Percentiles rank a stretch among this genome's conserved stretches.
Conservation (phyloP, 2,329 filamentous ascomycete genomes). For the Aspergillus proliferans region DNA sequence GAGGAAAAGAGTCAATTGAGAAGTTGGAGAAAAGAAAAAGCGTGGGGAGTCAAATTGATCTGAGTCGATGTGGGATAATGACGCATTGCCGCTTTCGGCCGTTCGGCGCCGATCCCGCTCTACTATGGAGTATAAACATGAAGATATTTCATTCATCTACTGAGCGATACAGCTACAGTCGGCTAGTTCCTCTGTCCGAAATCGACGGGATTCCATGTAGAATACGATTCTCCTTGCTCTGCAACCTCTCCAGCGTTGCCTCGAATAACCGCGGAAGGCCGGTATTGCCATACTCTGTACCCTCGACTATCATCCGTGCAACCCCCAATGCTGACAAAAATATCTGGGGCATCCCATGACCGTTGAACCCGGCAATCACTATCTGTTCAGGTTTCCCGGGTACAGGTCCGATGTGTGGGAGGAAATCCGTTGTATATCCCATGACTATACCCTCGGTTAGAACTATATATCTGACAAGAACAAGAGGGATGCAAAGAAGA, state of each 20-base stretch:
- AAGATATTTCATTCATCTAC: background rate
- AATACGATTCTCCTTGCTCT: background rate
- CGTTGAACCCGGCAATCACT: constrained; percentile 57
- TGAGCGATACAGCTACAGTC: background rate
- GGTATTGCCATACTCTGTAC: constrained; percentile 18
- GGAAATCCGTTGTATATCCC: constrained; percentile 46
- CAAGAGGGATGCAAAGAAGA: background rate
- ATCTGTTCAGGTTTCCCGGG: constrained; percentile 45
- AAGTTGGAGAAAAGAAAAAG: constrained; percentile 2
- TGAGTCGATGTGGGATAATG: constrained; percentile 16
- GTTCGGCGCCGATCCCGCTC: background rate
- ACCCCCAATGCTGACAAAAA: constrained; percentile 55
- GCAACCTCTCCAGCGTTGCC: constrained; percentile 12
- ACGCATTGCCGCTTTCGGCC: constrained; percentile 9
- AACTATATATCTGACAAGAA: too few relatives aligned
- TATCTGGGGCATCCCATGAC: constrained; percentile 61
- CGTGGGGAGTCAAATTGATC: constrained; percentile 5
- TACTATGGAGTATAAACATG: background rate
- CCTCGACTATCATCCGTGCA: constrained; percentile 46
- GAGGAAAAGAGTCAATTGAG: background rate
- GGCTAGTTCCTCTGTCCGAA: background rate
- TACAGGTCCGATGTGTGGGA: constrained; percentile 49
- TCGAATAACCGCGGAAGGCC: constrained; percentile 28
- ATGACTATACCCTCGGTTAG: constrained; percentile 33
- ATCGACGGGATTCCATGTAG: background rate